Conservation (phyloP, 768 basidiomycete species). For the Mrakia gelida region DNA sequence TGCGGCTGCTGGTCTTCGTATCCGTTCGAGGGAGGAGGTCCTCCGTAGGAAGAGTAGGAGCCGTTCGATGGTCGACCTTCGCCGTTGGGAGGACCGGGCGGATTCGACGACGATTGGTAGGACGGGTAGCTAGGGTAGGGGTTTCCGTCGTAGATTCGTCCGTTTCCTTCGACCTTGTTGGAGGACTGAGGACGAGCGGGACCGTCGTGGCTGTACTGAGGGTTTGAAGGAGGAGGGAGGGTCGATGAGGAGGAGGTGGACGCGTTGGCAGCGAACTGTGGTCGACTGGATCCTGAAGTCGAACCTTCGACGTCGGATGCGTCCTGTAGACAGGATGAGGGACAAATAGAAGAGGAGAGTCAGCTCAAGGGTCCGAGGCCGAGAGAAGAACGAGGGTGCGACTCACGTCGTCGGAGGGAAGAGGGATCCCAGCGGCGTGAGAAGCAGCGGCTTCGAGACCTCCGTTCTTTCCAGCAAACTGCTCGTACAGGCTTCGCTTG, state of each 20-base stretch:
- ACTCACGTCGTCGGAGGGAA: conserved; percentile 1
- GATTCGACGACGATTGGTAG: background rate
- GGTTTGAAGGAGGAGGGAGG: no score
- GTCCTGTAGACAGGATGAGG: no score
- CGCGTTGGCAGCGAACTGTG: no score
- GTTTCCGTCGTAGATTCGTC: background rate
- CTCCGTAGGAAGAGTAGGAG: background rate
- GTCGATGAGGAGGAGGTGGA: no score
- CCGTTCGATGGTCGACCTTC: background rate
- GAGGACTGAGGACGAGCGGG: no score
- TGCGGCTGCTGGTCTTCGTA: background rate
- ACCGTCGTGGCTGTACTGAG: no score
- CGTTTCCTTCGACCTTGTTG: no score
- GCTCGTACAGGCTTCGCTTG: conserved; percentile 78
- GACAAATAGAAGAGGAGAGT: background rate
- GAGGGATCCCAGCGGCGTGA: background rate
- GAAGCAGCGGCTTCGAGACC: conserved; percentile 3
- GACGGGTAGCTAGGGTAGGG: background rate
- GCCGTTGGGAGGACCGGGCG: background rate
- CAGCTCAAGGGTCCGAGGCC: background rate
- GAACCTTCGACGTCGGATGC: no score
- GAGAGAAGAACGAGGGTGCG: background rate
- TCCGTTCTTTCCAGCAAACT: conserved; percentile 55
- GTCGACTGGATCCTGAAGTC: no score
- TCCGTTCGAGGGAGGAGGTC: background rate